phyloP scores from a whole-genome alignment of 495 filamentous ascomycete genomes.

The Elasticomyces elasticus region DNA sequence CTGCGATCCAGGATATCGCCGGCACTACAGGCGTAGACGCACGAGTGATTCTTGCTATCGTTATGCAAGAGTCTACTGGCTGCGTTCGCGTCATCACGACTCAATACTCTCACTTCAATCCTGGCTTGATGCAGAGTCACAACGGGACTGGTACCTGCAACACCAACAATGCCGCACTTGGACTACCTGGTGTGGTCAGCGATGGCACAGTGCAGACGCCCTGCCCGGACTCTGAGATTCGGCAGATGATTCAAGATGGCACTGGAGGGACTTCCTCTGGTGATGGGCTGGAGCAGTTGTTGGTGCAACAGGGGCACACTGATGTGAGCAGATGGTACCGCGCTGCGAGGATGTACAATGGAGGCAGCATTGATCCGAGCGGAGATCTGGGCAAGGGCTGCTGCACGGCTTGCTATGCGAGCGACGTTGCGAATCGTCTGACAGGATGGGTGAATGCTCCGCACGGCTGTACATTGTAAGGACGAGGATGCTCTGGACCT shows the following conservation, averaged over 20 bases:
- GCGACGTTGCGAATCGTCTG: conserved; percentile 18
- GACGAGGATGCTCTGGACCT: too few relatives aligned
- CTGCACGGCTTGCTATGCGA: conserved; percentile 15
- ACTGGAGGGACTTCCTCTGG: conserved; percentile 11
- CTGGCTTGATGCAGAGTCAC: conserved; percentile 43
- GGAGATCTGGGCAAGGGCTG: conserved; percentile 25
- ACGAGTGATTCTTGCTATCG: conserved; percentile 19
- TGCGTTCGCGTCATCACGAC: conserved; percentile 36
- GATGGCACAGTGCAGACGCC: conserved; percentile 27
- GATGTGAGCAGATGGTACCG: conserved; percentile 12
- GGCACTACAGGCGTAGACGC: conserved; percentile 9
- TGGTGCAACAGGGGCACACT: conserved; percentile 1
- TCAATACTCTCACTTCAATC: conserved; percentile 37
- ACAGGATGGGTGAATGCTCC: conserved; percentile 11
- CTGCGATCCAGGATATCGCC: conserved; percentile 12
- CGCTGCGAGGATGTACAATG: conserved; percentile 19
- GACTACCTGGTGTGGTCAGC: background rate
- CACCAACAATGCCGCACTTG: background rate
- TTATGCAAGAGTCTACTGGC: conserved; percentile 21
- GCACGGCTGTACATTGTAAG: background rate
- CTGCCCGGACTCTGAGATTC: conserved; percentile 31
- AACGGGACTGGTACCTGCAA: conserved; percentile 12
- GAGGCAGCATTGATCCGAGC: conserved; percentile 4
- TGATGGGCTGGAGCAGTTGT: conserved; percentile 12
- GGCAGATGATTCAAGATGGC: conserved; percentile 20